phyloP scores from a whole-genome alignment of 495 filamentous ascomycete genomes.

The Durotheca rogersii region DNA sequence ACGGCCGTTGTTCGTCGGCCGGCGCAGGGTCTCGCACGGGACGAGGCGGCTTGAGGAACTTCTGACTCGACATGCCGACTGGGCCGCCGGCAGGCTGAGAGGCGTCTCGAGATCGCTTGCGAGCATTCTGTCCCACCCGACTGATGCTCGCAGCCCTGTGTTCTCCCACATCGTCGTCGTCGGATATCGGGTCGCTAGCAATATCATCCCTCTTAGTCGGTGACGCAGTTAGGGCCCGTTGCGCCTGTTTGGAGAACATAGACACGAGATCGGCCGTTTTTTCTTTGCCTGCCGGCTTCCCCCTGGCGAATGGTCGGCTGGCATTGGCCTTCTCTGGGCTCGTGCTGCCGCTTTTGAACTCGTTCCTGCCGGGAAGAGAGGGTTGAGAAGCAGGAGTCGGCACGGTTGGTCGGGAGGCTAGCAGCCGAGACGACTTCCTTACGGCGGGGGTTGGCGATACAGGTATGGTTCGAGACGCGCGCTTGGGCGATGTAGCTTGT shows the following conservation, averaged over 20 bases:
- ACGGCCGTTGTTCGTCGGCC: constrained; percentile 61
- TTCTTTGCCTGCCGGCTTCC: constrained; percentile 42
- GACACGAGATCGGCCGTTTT: constrained; percentile 51
- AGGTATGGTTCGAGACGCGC: constrained; percentile 15
- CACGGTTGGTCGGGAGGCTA: constrained; percentile 21
- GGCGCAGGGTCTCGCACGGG: constrained; percentile 13
- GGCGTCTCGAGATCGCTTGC: constrained; percentile 43
- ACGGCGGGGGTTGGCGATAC: constrained; percentile 40
- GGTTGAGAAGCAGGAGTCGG: constrained; percentile 19
- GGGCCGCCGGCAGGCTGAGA: constrained; percentile 16
- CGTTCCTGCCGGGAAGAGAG: constrained; percentile 15
- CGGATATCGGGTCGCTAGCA: constrained; percentile 52
- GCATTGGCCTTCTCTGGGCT: constrained; percentile 55
- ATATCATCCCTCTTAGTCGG: constrained; percentile 46
- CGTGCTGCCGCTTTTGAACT: constrained; percentile 46
- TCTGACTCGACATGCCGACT: constrained; percentile 30
- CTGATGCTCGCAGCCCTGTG: constrained; percentile 43
- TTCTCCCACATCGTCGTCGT: constrained; percentile 49
- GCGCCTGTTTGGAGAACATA: constrained; percentile 56
- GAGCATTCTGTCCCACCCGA: constrained; percentile 46
- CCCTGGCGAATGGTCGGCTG: constrained; percentile 26
- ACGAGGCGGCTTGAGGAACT: constrained; percentile 41
- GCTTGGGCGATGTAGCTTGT: constrained; percentile 10
- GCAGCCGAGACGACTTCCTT: constrained; percentile 35
- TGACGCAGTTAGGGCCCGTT: constrained; percentile 37